Conservation (phyloP, 768 basidiomycete genomes). For the Rhodosporidiobolus sp. region DNA sequence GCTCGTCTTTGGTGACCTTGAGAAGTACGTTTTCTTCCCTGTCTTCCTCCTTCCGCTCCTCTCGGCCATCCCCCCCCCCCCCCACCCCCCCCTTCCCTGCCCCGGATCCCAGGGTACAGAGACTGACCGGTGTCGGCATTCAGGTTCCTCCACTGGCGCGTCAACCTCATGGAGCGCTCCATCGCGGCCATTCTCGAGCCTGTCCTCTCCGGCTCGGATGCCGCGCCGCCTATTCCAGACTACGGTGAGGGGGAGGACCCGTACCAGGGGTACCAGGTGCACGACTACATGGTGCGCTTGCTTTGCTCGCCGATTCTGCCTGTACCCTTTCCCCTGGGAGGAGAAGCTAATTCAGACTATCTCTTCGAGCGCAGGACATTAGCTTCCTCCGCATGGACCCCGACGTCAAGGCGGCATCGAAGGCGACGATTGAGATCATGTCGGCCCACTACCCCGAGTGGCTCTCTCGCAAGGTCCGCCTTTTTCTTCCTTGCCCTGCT, state of each 20-base stretch:
- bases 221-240: conserved; percentile 28
- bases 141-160: conserved; percentile 37
- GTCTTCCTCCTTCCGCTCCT: not conserved
- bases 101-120: too few relatives aligned
- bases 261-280: conserved; percentile 35
- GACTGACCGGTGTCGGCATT: too few relatives aligned
- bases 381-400: conserved; percentile 37
- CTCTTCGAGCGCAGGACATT: not conserved
- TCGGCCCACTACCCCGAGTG: conserved; percentile 35
- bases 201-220: conserved; percentile 1
- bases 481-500: not conserved
- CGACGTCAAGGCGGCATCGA: conserved; percentile 26
- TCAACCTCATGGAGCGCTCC: conserved; percentile 33
- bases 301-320: not conserved
- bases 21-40: conserved; percentile 20
- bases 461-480: conserved; percentile 25
- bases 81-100: too few relatives aligned
- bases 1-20: conserved; percentile 31
- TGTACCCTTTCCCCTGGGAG: too few relatives aligned
- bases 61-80: too few relatives aligned
- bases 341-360: too few relatives aligned
- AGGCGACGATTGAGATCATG: conserved; percentile 32
- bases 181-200: not conserved
- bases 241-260: conserved; percentile 25
- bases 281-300: conserved; percentile 21